Evolutionary conservation across 306 rosid genomes (phyloP).

Genomic region (Medicago arabica): DNA sequence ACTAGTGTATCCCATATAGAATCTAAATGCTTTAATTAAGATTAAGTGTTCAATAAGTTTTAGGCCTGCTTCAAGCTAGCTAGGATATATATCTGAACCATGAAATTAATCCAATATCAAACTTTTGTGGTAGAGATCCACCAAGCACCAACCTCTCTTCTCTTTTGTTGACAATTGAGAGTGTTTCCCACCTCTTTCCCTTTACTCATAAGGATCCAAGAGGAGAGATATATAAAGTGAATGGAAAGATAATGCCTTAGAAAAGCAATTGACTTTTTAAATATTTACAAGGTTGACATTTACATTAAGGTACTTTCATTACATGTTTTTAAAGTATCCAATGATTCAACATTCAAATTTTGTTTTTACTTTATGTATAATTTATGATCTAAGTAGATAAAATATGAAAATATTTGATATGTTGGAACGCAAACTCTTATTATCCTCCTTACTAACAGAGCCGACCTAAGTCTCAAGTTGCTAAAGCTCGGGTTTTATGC

Average conservation of each 20-base stretch:
- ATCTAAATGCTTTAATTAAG: constrained; percentile 54
- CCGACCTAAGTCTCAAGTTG: no score
- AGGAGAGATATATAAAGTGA: constrained; percentile 21
- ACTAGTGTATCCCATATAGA: constrained; percentile 47
- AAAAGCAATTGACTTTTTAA: constrained; percentile 71
- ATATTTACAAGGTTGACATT: constrained; percentile 87
- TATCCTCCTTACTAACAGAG: no score
- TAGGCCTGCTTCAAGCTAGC: constrained; percentile 48
- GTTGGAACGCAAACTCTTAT: no score
- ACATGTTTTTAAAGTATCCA: constrained; percentile 73
- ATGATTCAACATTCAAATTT: constrained; percentile 55
- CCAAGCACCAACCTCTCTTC: constrained; percentile 59
- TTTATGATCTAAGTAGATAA: no score
- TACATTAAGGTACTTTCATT: constrained; percentile 21
- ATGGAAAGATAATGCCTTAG: constrained; percentile 39
- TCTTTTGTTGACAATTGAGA: constrained; percentile 66
- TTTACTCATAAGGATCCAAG: constrained; percentile 84
- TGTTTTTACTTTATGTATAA: background rate
- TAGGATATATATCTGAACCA: constrained; percentile 41
- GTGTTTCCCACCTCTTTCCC: constrained; percentile 91
- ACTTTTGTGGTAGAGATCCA: constrained; percentile 57
- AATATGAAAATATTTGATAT: no score
- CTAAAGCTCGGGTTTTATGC: no score
- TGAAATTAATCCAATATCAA: constrained; percentile 6
- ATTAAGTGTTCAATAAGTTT: constrained; percentile 54